phyloP scores from a whole-genome alignment of 2,329 filamentous ascomycete species.

The Fusarium longipes region DNA sequence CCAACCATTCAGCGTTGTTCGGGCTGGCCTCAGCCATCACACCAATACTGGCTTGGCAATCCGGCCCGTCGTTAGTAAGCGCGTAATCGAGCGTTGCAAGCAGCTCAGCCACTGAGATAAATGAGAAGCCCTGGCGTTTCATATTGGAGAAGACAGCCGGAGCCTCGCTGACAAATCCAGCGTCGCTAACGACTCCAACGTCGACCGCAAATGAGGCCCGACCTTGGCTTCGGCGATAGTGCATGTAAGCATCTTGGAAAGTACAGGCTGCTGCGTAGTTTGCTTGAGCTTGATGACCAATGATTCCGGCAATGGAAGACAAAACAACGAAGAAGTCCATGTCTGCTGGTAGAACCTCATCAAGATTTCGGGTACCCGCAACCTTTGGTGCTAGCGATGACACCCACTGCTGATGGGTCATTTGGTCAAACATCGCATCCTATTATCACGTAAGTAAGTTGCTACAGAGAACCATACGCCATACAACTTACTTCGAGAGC shows the following conservation, averaged over 20 bases:
- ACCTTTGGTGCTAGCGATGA: slow-evolving; percentile 54
- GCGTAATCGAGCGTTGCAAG: slow-evolving; percentile 4
- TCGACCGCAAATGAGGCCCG: slow-evolving; percentile 38
- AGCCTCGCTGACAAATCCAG: slow-evolving; percentile 38
- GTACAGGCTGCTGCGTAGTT: slow-evolving; percentile 47
- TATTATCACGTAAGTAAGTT: background rate
- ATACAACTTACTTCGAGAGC: background rate
- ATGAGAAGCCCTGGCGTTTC: slow-evolving; percentile 3
- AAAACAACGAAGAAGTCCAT: slow-evolving; percentile 56
- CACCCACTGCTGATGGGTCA: slow-evolving; percentile 54
- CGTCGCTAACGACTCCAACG: slow-evolving; percentile 42
- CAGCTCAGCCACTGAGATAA: slow-evolving; percentile 18
- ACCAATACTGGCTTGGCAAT: slow-evolving; percentile 3
- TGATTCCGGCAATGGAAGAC: slow-evolving; percentile 51
- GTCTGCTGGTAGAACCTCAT: slow-evolving; percentile 43
- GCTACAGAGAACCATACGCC: background rate
- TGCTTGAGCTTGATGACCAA: slow-evolving; percentile 44
- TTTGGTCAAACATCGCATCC: slow-evolving; percentile 47
- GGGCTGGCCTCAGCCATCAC: slow-evolving; percentile 3
- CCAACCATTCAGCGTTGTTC: slow-evolving; percentile 2
- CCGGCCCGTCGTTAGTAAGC: background rate
- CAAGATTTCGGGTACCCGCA: slow-evolving; percentile 57
- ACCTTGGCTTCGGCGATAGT: slow-evolving; percentile 32
- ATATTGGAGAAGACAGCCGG: slow-evolving; percentile 31
- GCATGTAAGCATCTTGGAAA: slow-evolving; percentile 52